Base-by-base conservation (phyloP, 352 stramenopile genomes). In the Phytophthora citricola region DNA sequence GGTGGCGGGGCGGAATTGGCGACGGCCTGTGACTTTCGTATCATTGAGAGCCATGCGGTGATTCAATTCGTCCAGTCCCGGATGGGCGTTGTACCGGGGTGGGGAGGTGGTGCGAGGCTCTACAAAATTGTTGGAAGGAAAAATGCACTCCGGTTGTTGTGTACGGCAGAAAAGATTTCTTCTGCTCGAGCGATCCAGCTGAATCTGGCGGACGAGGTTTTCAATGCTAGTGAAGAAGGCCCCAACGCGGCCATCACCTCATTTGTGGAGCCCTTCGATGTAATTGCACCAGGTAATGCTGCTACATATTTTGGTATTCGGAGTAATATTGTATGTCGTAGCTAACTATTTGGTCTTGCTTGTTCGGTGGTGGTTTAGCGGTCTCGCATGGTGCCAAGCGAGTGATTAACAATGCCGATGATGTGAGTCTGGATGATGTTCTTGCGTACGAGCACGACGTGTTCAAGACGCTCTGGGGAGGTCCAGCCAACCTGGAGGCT, bases 1-100 rank as follows among this genome's bases (percentile, higher is more conserved):
- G 90, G 90, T n/a, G 90, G 90, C 20, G 90, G 90, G 15, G 88
- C 88, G 0, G 88, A 97, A 58, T 71, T 97, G 14, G 69, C 76
- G 1, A 96, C 87, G 3, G 77, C 81, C 2, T 95, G 86, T 46
- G 88, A 97, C 63, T 95, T 93, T 58, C 79, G 90, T 1, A 38
- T 96, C 2, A 66, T 94, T 14, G 73, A 74, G 11, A 41, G 55
- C 9, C 79, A 74, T 26, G 81, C 87, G 4, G 72, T 84, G 5
- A 89, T 97, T 39, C 85, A 91, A 58, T 96, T 96, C 50, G 83
- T 97, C 2, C 87, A 94, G 55, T 66, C 71, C 1, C 69, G 75
- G 7, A 94, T 97, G 85, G 90, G 88, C 1, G 82, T 95, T 4
- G 89, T 79, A 3, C 82, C 86, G 4, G 84, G 76, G 1, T 97